Conservation (phyloP, 495 filamentous ascomycete genomes). For the Astrothelium subdiscretum region DNA sequence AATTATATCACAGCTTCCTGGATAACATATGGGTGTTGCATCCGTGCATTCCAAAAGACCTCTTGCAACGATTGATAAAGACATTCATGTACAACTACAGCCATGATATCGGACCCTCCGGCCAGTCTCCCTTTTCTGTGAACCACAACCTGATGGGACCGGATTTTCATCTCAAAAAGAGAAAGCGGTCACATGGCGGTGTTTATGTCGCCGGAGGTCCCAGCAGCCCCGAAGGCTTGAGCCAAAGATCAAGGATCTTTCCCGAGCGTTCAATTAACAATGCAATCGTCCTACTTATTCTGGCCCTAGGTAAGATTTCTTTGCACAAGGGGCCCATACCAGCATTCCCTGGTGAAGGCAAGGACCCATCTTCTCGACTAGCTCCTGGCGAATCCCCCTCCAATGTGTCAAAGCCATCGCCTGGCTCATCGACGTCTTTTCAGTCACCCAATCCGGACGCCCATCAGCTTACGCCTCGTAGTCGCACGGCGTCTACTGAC, state of each 20-base stretch:
- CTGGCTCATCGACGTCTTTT: neutral
- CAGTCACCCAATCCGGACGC: neutral
- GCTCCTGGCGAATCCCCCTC: neutral
- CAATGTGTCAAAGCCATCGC: neutral
- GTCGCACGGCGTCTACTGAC: neutral
- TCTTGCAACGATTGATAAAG: slow-evolving; percentile 39
- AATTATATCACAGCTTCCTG: slow-evolving; percentile 60
- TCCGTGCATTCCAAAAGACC: slow-evolving; percentile 59
- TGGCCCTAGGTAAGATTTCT: slow-evolving; percentile 80
- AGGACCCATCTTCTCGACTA: neutral
- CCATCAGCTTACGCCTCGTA: neutral
- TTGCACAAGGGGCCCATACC: slow-evolving; percentile 49
- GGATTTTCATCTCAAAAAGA: slow-evolving; percentile 29
- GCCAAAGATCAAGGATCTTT: slow-evolving; percentile 20
- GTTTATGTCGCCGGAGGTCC: neutral
- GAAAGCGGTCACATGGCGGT: slow-evolving; percentile 38
- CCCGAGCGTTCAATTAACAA: slow-evolving; percentile 52
- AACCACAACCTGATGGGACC: neutral
- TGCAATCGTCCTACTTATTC: slow-evolving; percentile 66
- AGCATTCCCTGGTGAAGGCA: slow-evolving; percentile 42
- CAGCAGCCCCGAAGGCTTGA: neutral
- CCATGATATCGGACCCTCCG: slow-evolving; percentile 6
- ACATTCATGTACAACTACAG: slow-evolving; percentile 33
- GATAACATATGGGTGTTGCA: slow-evolving; percentile 78
- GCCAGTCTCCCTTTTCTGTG: slow-evolving; percentile 9